Evolutionary conservation across 1,284 basidiomycete genomes (phyloP).

Genomic region (Sporisorium iseilematis-ciliati): DNA sequence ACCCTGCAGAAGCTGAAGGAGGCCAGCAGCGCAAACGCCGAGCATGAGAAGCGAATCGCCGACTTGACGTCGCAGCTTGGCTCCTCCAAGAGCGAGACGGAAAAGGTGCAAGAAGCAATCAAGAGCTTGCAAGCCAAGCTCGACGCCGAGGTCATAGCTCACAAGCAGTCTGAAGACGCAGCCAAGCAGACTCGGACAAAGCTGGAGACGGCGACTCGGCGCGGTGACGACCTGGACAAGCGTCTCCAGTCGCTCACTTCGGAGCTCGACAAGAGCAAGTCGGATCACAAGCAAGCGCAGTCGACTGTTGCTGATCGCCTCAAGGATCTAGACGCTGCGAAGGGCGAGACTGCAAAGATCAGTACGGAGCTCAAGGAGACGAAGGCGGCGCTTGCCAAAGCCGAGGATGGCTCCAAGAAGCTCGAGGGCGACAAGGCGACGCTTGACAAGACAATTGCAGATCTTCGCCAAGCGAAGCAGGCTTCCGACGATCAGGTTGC

Average conservation of each 20-base stretch:
- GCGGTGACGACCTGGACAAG: slow-evolving; percentile 25
- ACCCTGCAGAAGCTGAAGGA: slow-evolving; percentile 21
- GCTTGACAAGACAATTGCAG: slow-evolving; percentile 9
- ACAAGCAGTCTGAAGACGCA: slow-evolving; percentile 16
- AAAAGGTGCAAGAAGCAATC: slow-evolving; percentile 18
- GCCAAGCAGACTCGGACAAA: slow-evolving; percentile 13
- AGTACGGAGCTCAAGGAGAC: slow-evolving; percentile 21
- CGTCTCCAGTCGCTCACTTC: slow-evolving; percentile 11
- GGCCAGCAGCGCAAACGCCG: slow-evolving; percentile 4
- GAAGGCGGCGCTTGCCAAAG: slow-evolving; percentile 9
- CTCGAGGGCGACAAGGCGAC: slow-evolving; percentile 16
- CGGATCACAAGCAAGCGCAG: slow-evolving; percentile 20
- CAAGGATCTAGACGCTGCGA: slow-evolving; percentile 22
- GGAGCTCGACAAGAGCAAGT: slow-evolving; percentile 29
- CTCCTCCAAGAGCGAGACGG: slow-evolving; percentile 14
- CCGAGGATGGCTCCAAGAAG: slow-evolving; percentile 26
- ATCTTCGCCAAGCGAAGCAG: slow-evolving; percentile 19
- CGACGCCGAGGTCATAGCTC: slow-evolving; percentile 22
- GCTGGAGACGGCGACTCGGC: slow-evolving; percentile 23
- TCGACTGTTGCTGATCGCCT: slow-evolving; percentile 19
- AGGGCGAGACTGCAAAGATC: slow-evolving; percentile 10
- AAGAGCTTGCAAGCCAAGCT: slow-evolving; percentile 24
- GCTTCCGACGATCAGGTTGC: slow-evolving; percentile 13
- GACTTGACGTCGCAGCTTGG: slow-evolving; percentile 26
- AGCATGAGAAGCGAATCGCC: slow-evolving; percentile 22